Base-by-base conservation (phyloP, 352 stramenopile species). In the Phytophthora brassicae region DNA sequence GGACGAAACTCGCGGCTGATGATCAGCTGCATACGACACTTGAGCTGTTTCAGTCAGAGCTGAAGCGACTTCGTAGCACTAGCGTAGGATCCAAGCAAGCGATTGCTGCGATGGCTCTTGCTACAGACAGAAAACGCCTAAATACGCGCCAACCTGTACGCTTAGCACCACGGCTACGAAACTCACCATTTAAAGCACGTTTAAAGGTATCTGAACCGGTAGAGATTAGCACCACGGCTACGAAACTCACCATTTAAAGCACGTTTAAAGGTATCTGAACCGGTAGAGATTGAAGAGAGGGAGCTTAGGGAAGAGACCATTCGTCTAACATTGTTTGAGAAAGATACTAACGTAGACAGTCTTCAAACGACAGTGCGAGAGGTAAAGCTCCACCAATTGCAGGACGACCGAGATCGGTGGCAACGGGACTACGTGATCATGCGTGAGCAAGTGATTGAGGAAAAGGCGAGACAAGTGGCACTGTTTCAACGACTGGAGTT, bases 11-110 rank as follows among this genome's bases (percentile, higher is more conserved):
- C 22, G 64, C 59, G 14, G 46, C 49, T 7, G 52, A 66, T 31
- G 68, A 76, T 47, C 68, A 73, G 26, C 47, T 73, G 33, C 48
- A 68, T n/a, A 52, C 45, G 19, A 76, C 68, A 16, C 50, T 76
- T 22, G 60, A 58, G 20, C 33, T 76, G 56, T 56, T 76, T 24
- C 56, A 64, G 44, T 31, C 60, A 16, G 68, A 76, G 41, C 52
- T 76, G 48, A 51, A 44, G 16, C 43, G 49, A 14, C 36, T 44
- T 39, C 48, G 44, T 3, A 41, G 17, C 16, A 14, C 35, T 38
- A 24, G 49, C 0, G 62, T 50, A 14, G 31, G 43, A 0, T 29
- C 22, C 0, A 55, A 48, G 13, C 20, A 20, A 6, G 33, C 2
- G 20, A 22, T 38, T 12, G 17, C 56, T 2, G 36, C 20, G 2